Conservation (phyloP, 352 stramenopile genomes). For the Globisporangium parvum region DNA sequence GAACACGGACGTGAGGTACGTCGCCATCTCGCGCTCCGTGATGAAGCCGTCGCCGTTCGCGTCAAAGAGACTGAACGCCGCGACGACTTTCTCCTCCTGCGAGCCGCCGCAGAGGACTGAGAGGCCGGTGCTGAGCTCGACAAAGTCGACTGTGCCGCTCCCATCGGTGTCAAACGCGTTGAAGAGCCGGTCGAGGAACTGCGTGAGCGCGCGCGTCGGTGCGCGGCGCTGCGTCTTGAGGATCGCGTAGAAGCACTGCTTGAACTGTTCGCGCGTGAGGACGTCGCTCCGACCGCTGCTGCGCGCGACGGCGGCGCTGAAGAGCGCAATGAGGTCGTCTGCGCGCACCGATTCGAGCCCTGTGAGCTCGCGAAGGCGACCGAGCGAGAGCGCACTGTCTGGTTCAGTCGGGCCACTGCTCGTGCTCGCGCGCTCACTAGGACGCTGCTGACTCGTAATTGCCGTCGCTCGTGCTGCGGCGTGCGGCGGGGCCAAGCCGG, state of each 20-base stretch:
- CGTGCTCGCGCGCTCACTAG: background rate
- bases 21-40: constrained; percentile 73
- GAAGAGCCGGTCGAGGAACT: constrained; percentile 71
- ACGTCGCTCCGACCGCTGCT: constrained; percentile 11
- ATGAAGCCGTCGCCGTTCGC: constrained; percentile 80
- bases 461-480: background rate
- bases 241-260: constrained; percentile 58
- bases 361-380: constrained; percentile 41
- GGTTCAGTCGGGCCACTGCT: no score
- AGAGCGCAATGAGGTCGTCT: constrained; percentile 54
- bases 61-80: constrained; percentile 85
- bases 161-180: constrained; percentile 68
- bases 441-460: background rate
- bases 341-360: constrained; percentile 43
- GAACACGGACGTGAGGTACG: constrained; percentile 72
- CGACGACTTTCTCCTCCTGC: constrained; percentile 70
- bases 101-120: constrained; percentile 68
- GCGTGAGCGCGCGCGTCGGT: constrained; percentile 36
- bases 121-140: constrained; percentile 71
- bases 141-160: constrained; percentile 66
- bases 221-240: constrained; percentile 52
- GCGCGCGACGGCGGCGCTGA: constrained; percentile 27
- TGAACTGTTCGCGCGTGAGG: constrained; percentile 63
- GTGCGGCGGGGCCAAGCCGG: constrained; percentile 6
- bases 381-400: constrained; percentile 17